Base-by-base conservation (phyloP, 257 asterid genomes). In the Plantago major region DNA sequence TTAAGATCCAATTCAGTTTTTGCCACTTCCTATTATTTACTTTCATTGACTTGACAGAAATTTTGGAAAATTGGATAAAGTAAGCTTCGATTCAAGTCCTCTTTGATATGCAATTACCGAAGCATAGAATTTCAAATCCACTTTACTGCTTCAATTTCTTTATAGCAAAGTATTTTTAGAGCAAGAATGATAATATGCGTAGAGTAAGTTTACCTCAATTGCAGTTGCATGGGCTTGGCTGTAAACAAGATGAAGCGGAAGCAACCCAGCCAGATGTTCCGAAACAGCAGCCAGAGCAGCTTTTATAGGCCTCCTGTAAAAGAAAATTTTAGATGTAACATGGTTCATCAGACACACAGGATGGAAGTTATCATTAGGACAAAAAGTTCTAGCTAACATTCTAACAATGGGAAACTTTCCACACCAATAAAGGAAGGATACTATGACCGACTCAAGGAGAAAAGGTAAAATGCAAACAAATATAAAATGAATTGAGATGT, bases 221-320 rank as follows among this genome's bases (percentile, higher is more conserved):
- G 97, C 97, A 71, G 92, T 80, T 77, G 87, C 91, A 74, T 92
- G 99, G 70, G 97, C 95, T 61, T 81, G 95, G 71, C 99, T 89
- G 74, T 89, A 92, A 33, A 86, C 95, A 66, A 92, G 97, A 92
- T 92, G 97, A 69, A 86, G 97, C 66, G 99, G 96, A 75, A 89
- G 90, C 76, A 92, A 76, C 60, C 99, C 99, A 60, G 99, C 93
- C 42, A 92, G 78, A 76, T 92, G 97, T 75, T 89, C 95, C 63
- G 96, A 74, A 68, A 86, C 99, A 79, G 97, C 90, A 62, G 96
- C 94, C 49, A 89, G 63, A 66, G 97, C 97, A 81, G 99, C 91
- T 80, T 89, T 92, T 64, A 82, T 72, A 51, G 99, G 99, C 77
- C 82, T 81, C 97, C 99, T 92, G 87, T 46, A 44, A 46, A 78